Percentiles rank a stretch among this genome's conserved stretches.
These are phyloP conservation scores for Diutina siamensis DNA, from an alignment of 1,139 yeast species.

Conservation along the genomic window DNA sequence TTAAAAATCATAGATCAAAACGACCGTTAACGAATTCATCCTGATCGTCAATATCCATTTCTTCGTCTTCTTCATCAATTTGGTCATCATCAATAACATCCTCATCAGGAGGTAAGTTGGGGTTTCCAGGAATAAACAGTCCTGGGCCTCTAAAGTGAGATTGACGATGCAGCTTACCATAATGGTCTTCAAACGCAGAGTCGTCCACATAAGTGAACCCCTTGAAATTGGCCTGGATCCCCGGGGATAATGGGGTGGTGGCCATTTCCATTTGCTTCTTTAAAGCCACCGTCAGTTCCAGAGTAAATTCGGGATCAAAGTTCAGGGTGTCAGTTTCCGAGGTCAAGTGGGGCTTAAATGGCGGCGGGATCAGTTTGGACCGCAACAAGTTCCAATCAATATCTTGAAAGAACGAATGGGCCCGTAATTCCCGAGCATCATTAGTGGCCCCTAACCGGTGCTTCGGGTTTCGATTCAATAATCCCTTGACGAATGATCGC, in stretches of 20 bases:
- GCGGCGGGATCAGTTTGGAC: constrained; percentile 87
- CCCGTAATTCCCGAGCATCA: constrained; percentile 86
- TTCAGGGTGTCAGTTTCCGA: constrained; percentile 92
- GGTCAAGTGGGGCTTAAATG: constrained; percentile 85
- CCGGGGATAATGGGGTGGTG: constrained; percentile 83
- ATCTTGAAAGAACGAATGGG: constrained; percentile 83
- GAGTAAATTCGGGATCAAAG: constrained; percentile 95
- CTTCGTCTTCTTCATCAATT: constrained; percentile 4
- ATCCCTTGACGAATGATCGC: constrained; percentile 86
- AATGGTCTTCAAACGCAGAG: constrained; percentile 83
- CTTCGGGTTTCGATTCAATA: constrained; percentile 87
- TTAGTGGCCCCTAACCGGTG: constrained; percentile 85
- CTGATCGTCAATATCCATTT: constrained; percentile 6
- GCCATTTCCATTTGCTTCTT: constrained; percentile 47
- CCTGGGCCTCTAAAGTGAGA: constrained; percentile 49
- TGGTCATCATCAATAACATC: constrained; percentile 39
- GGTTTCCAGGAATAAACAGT: constrained; percentile 68
- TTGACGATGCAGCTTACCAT: constrained; percentile 35
- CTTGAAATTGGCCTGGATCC: constrained; percentile 89
- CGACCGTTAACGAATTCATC: constrained; percentile 66
- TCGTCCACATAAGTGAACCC: constrained; percentile 96
- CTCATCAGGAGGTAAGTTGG: constrained; percentile 70
- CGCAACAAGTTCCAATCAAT: constrained; percentile 78
- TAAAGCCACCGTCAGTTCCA: constrained; percentile 74
- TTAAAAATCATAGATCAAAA: constrained; percentile 48